A percentile compares a stretch with the other conserved stretches of the same genome.
Conservation (phyloP, 83 land plant genomes). For the Picea mariana region DNA sequence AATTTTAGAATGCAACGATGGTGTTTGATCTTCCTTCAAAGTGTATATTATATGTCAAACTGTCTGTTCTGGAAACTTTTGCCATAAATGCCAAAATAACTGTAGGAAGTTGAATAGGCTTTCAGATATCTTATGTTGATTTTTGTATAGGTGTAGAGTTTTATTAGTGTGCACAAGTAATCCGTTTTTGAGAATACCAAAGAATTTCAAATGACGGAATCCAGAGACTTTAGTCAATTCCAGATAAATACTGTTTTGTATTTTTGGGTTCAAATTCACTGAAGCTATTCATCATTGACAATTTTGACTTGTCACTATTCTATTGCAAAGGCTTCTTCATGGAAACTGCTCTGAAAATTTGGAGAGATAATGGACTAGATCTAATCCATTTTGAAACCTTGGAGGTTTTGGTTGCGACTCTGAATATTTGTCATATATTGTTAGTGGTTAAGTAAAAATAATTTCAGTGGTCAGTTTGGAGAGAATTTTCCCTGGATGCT, state of each 20-base stretch:
- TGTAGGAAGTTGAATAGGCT: background rate
- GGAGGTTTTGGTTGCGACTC: background rate
- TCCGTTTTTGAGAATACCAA: background rate
- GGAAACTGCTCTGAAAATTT: background rate
- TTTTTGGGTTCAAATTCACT: background rate
- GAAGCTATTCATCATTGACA: background rate
- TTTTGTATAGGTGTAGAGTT: too few species aligned
- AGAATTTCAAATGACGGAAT: background rate
- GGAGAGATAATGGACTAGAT: background rate
- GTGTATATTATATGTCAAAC: background rate
- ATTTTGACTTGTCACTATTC: background rate
- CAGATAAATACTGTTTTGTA: background rate
- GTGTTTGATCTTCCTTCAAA: background rate
- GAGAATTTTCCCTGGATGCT: too few species aligned
- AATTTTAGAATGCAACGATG: too few species aligned
- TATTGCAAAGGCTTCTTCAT: background rate
- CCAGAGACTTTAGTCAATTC: background rate
- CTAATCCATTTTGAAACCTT: background rate
- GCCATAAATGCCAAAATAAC: background rate
- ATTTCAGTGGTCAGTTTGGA: too few species aligned
- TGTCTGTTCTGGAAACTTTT: background rate
- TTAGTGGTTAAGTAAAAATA: too few species aligned
- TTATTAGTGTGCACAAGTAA: background rate
- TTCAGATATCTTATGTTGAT: background rate
- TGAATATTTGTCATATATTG: too few species aligned